Conservation (phyloP, 2,329 filamentous ascomycete species). For the Colletotrichum siamense region DNA sequence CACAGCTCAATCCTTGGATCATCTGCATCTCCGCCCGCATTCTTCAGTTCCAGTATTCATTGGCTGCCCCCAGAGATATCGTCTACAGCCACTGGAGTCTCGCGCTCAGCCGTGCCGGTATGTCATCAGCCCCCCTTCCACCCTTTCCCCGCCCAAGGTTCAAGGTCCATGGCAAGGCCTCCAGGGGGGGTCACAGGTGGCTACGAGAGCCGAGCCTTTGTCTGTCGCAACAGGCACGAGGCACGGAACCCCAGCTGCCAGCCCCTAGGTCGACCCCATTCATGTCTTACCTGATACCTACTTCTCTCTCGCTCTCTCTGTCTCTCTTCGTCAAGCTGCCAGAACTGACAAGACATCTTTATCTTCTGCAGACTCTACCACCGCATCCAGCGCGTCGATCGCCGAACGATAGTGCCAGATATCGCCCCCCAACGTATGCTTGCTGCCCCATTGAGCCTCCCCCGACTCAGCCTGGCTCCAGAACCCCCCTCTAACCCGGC, state of each 20-base stretch:
- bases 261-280: background rate
- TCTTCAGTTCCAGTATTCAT: slow-evolving; percentile 45
- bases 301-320: background rate
- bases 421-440: slow-evolving; percentile 9
- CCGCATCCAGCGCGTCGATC: background rate
- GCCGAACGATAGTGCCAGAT: background rate
- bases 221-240: slow-evolving; percentile 12
- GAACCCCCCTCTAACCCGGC: background rate
- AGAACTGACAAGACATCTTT: slow-evolving; percentile 3
- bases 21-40: slow-evolving; percentile 38
- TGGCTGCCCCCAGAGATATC: slow-evolving; percentile 39
- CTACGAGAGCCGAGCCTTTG: slow-evolving; percentile 11
- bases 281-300: background rate
- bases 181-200: background rate
- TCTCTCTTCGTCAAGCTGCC: background rate
- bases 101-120: slow-evolving; percentile 40
- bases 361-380: slow-evolving; percentile 17
- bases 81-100: slow-evolving; percentile 21
- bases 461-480: background rate
- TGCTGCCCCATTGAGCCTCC: background rate
- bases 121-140: slow-evolving; percentile 27
- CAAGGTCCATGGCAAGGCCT: background rate
- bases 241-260: background rate
- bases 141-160: slow-evolving; percentile 9
- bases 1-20: slow-evolving; percentile 23